Evolutionary conservation across 208 protist genomes (phyloP), one percentile per base, ranked within the genome.

Genomic region (Kentomonas sorsogonicus): DNA sequence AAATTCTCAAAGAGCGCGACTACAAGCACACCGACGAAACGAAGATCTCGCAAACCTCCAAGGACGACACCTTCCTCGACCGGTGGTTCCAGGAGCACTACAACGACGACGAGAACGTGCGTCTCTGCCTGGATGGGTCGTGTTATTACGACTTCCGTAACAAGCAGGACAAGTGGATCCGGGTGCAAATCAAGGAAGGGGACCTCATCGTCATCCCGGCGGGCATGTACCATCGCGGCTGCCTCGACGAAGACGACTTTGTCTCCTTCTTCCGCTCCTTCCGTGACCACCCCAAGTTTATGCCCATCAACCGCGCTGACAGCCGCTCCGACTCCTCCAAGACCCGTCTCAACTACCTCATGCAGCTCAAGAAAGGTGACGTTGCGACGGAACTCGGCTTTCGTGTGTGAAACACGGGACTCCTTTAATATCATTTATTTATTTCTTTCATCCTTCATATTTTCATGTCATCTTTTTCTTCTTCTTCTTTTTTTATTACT

Each of bases 51-150:
- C 87, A 96, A 61, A 94, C 87, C 2, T 75, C 74, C 23, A 94
- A 94, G 56, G 90, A 96, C 58, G 88, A 95, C 22, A 67, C 56
- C 43, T 92, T 85, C 53, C 58, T 97, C 20, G 77, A 90, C 39
- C 77, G 82, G n/a, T 97, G 87, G 84, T 97, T 85, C 59, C 77
- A 91, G 51, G 93, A 97, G 70, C 94, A 98, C 66, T 89, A 91
- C 63, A 89, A 94, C 50, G 91, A 96, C 45, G 92, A 97, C 64
- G 93, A 98, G 63, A 84, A 98, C 60, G 66, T 97, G 26, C 86
- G 93, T 10, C 72, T 95, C 31, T 69, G 96, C 1, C 74, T 84
- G 34, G 93, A 95, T 52, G 94, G 94, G 18, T 91, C 80, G 10
- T 96, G 84, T 47, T 97, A 82, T 64, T 82, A 96, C 63, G 94